Evolutionary conservation across 1,284 basidiomycete species (phyloP), one percentile per base, ranked within the genome.

Genomic region (Sanghuangporus baumii): DNA sequence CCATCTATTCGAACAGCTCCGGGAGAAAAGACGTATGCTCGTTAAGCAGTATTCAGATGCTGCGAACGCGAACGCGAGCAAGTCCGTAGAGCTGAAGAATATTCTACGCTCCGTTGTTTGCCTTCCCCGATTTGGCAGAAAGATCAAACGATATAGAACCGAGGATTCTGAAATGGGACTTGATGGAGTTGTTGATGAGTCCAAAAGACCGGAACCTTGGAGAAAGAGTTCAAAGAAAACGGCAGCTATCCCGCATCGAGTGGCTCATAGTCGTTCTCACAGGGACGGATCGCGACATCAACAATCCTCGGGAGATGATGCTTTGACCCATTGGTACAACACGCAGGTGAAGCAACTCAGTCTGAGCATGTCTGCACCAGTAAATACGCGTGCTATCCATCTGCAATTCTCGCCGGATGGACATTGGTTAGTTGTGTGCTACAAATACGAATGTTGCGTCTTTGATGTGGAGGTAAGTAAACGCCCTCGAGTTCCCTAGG

Each of bases 371-470:
- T 36, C 26, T 26, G 43, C 43, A 34, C 48, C 48, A 23, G 48
- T 51, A 34, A 54, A 43, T n/a, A 40, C 52, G 3, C 41, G 38
- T 50, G 59, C 31, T 50, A 12, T 57, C 31, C 55, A 64, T 38
- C 14, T 64, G 47, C 63, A 57, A 26, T 61, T 57, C 43, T 64
- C 63, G 12, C 63, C 63, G 38, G 40, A 52, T 31, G 59, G 63
- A 2, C 41, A 31, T 26, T 64, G 59, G 63, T 34, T 64, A 23
- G 63, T 57, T 3, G 59, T 64, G 12, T 64, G 63, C 41, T 57
- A 61, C 41, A 60, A 57, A 20, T 64, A 41, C 37, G 43, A 31
- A 4, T 64, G 63, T 46, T 20, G 37, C 51, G 59, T 64, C 26
- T 64, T 50, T 54, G 54, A 64, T 34, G 63, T 51, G n/a, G 55